Evolutionary conservation across 2,329 filamentous ascomycete species (phyloP), one percentile per base, ranked within the genome.

Genomic region (Colletotrichum kahawae): DNA sequence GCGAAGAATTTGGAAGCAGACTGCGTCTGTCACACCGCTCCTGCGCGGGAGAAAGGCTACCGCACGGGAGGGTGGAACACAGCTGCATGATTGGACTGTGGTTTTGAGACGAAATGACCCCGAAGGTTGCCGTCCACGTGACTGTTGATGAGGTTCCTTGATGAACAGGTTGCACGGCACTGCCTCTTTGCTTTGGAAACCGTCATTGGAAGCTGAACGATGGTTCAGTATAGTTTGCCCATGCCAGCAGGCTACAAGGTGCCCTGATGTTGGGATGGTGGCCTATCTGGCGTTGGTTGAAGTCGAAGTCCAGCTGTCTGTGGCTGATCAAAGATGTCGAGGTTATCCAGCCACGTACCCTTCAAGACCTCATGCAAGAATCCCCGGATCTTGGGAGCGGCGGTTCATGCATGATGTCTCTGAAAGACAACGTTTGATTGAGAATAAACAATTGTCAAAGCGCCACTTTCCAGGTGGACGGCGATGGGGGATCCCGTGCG

Each of bases 321-420:
- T 56, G 36, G 5, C 29, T 34, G 51, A 31, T 38, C 38, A 48
- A 12, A 12, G 9, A 34, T 63, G 56, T 34, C 33, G 21, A n/a
- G 7, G 62, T 16, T 24, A 21, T 13, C 12, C 16, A 34, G 29
- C 57, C 57, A 57, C 43, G 16, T 18, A 31, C 57, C 24, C 13
- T 48, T 21, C 36, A 56, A 64, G 43, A 70, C 66, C 65, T 64
- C 29, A 34, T 36, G 29, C 7, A 27, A 57, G 31, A 21, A 36
- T 59, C 38, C 48, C 65, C 33, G 65, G 48, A 29, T 43, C 54
- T 24, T 69, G 54, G 38, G 43, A 34, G 71, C 18, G 21, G 29
- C 18, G 36, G 72, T 75, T 74, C 51, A 74, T 66, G 71, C 67
- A 71, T 29, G 21, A 29, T 34, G 29, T 48, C 29, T 9, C n/a